Evolutionary conservation across 495 filamentous ascomycete species (phyloP), one percentile per base, ranked within the genome.

Genomic region (Aspergillus biplanus): DNA sequence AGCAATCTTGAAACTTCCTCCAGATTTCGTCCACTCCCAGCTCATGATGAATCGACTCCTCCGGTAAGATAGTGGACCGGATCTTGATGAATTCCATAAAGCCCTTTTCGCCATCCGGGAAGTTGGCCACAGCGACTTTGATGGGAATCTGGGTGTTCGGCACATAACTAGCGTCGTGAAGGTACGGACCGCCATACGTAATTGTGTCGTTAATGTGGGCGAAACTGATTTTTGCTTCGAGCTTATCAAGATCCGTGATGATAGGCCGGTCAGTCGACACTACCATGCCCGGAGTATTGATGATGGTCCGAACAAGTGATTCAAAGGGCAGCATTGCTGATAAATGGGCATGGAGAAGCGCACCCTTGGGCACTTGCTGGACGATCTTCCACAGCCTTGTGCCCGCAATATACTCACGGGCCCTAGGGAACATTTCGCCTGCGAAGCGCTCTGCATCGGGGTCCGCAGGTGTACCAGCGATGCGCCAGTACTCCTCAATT

Each of bases 311-410:
- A 0, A 67, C 39, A 9, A 67, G 37, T 7, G 37, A 61, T 0
- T 65, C 62, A 16, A 32, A 64, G 11, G 65, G 66, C 18, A 71
- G 55, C 69, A 71, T 71, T 11, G 69, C 61, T 0, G 54, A 39
- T 31, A 71, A 18, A 52, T 71, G 69, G 0, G 66, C 63, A 35
- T 71, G 69, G 13, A 71, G 18, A 1, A 71, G 62, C 1, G 69
- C 61, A 7, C 69, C 69, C 55, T 71, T 71, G 27, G 69, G 69
- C 62, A 68, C 65, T 9, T 57, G 56, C 61, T 59, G 62, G 27
- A 67, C 61, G 16, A 67, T 56, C 3, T 46, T 39, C 67, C 67
- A 69, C 7, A 69, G 55, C 7, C 52, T 59, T 2, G 67, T 69
- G 18, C 52, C 50, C 6, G 50, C 11, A 34, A 69, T 67, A 2